These are phyloP conservation scores for Hibiscus trionum DNA, from an alignment of 345 rosid genomes.

Conservation along the genomic window DNA sequence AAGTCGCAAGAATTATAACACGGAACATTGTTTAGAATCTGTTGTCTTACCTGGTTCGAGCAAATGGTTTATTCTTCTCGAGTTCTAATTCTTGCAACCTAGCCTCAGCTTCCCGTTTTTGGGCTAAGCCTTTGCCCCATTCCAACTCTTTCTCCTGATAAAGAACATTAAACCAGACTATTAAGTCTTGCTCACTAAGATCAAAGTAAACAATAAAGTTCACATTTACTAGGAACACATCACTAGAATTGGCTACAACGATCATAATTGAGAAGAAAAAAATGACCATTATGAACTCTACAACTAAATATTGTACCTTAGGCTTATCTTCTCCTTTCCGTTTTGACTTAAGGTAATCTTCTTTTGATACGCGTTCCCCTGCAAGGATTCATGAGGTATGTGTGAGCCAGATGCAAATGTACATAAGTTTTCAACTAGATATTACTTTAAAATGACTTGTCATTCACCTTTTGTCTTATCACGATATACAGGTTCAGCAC, in stretches of 20 bases:
- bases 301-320: conserved; percentile 37
- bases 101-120: conserved; percentile 81
- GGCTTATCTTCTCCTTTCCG: conserved; percentile 61
- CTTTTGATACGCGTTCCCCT: conserved; percentile 70
- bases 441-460: not conserved
- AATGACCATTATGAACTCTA: not conserved
- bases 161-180: not conserved
- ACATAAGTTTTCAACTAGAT: conserved; percentile 7
- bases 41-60: conserved; percentile 60
- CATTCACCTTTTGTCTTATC: conserved; percentile 65
- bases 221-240: not conserved
- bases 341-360: conserved; percentile 51
- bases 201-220: not conserved
- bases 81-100: conserved; percentile 60
- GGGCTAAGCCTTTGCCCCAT: conserved; percentile 99
- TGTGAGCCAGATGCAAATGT: conserved; percentile 9
- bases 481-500: conserved; percentile 81
- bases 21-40: not conserved
- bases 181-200: not conserved
- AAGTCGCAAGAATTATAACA: not conserved
- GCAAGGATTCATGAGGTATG: conserved; percentile 9
- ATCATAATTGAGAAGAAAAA: not conserved
- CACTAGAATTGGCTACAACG: not conserved
- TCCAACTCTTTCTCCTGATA: conserved; percentile 71
- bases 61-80: conserved; percentile 88